Conservation (phyloP, 495 filamentous ascomycete species). For the Chaetomidium leptoderma region DNA sequence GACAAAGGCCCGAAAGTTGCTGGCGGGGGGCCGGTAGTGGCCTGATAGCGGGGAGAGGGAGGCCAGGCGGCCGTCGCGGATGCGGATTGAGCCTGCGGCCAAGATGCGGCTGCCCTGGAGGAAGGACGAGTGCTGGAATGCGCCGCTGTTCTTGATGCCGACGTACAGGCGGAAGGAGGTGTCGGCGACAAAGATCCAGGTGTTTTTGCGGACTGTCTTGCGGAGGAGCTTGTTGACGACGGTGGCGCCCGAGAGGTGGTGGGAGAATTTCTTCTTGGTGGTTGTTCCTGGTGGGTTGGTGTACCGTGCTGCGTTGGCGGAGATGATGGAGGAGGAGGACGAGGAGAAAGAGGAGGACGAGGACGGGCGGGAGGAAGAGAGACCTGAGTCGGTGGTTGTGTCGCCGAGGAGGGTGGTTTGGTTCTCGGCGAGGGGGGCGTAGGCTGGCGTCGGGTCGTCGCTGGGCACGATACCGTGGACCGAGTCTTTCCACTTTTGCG, state of each 20-base stretch:
- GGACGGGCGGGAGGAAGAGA: constrained; percentile 10
- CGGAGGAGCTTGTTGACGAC: constrained; percentile 69
- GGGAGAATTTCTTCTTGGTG: constrained; percentile 49
- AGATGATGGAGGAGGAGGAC: not conserved
- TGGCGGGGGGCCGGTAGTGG: constrained; percentile 78
- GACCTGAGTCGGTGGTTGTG: constrained; percentile 16
- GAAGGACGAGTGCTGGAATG: constrained; percentile 89
- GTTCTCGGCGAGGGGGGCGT: constrained; percentile 20
- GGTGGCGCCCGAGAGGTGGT: constrained; percentile 61
- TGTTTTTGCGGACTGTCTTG: constrained; percentile 67
- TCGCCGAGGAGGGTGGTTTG: constrained; percentile 24
- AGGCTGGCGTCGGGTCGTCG: constrained; percentile 57
- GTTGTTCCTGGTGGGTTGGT: constrained; percentile 44
- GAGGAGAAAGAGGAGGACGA: constrained; percentile 7
- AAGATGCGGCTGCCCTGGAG: constrained; percentile 75
- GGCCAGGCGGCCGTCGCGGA: constrained; percentile 69
- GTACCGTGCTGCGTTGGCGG: not conserved
- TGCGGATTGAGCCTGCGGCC: constrained; percentile 79
- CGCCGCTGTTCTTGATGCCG: constrained; percentile 82
- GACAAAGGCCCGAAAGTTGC: constrained; percentile 78
- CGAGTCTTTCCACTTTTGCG: constrained; percentile 69
- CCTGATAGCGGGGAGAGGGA: constrained; percentile 60
- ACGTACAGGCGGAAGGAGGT: constrained; percentile 83
- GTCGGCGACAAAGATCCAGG: constrained; percentile 90
- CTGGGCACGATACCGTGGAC: constrained; percentile 68